Conservation (phyloP, 768 basidiomycete genomes). For the Neoboletus subvelutipes region DNA sequence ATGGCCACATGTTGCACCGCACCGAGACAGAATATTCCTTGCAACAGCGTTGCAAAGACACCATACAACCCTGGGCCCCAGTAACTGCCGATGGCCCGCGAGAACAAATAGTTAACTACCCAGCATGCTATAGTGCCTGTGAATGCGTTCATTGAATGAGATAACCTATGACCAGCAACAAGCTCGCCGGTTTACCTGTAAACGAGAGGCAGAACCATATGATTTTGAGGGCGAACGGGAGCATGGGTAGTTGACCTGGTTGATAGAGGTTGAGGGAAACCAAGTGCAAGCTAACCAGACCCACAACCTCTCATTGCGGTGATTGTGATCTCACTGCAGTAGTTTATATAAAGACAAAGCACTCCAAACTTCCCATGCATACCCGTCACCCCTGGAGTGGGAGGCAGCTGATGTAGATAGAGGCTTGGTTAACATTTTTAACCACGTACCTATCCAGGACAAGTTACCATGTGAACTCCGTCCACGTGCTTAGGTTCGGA, state of each 20-base stretch:
- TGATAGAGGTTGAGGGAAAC: neutral
- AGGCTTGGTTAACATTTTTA: neutral
- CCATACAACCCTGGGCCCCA: slow-evolving; percentile 54
- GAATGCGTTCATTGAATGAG: neutral
- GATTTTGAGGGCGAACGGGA: slow-evolving; percentile 54
- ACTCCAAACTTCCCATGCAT: slow-evolving; percentile 8
- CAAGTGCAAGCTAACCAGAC: neutral
- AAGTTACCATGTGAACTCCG: neutral
- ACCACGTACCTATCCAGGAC: neutral
- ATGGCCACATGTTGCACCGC: slow-evolving; percentile 7
- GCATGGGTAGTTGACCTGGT: slow-evolving; percentile 37
- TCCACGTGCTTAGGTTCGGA: neutral
- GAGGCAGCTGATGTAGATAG: neutral
- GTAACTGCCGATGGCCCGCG: slow-evolving; percentile 40
- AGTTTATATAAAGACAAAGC: neutral
- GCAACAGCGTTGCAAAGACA: slow-evolving; percentile 48
- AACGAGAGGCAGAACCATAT: slow-evolving; percentile 59
- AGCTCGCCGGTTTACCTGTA: slow-evolving; percentile 40
- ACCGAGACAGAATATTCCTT: slow-evolving; percentile 64
- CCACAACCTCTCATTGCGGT: neutral
- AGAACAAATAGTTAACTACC: slow-evolving; percentile 46
- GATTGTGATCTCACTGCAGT: neutral
- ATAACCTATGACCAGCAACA: neutral
- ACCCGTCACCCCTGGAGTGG: neutral
- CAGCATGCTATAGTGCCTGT: slow-evolving; percentile 54